These are phyloP conservation scores for Lactifluus piperatus DNA, from an alignment of 768 basidiomycete genomes.

Conservation along the genomic window DNA sequence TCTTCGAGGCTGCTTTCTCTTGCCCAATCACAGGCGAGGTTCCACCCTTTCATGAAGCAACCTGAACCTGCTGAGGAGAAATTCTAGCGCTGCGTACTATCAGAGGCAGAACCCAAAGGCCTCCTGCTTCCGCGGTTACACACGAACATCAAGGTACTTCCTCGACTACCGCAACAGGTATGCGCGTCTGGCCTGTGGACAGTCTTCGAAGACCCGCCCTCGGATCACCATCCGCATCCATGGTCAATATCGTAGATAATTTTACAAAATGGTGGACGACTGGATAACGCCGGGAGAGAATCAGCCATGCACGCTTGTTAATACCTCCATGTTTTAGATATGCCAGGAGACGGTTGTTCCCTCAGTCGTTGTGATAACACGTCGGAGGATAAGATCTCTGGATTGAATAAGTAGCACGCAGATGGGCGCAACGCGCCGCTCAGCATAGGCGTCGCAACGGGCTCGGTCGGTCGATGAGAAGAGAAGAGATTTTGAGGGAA, in stretches of 20 bases:
- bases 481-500: not conserved
- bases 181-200: conserved; percentile 26
- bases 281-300: not conserved
- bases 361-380: not conserved
- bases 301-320: not conserved
- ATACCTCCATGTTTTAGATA: not conserved
- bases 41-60: too few species aligned
- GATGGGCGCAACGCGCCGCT: conserved; percentile 5
- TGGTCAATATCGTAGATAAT: not conserved
- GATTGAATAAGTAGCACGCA: not conserved
- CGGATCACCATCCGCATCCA: not conserved
- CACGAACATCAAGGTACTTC: conserved; percentile 23
- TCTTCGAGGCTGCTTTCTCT: too few species aligned
- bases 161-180: conserved; percentile 27
- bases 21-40: too few species aligned
- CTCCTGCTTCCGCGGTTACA: conserved; percentile 22
- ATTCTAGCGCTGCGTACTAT: conserved; percentile 26
- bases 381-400: not conserved
- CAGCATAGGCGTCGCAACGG: conserved; percentile 1
- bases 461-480: conserved; percentile 13
- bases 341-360: conserved; percentile 3
- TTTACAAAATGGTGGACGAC: conserved; percentile 3
- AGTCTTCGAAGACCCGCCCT: conserved; percentile 11
- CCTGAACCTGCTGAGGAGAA: conserved; percentile 24
- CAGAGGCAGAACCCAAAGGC: conserved; percentile 28